These are phyloP conservation scores for Triticum turgidum DNA, from an alignment of 176 grass and related monocot species.

Conservation along the genomic window DNA sequence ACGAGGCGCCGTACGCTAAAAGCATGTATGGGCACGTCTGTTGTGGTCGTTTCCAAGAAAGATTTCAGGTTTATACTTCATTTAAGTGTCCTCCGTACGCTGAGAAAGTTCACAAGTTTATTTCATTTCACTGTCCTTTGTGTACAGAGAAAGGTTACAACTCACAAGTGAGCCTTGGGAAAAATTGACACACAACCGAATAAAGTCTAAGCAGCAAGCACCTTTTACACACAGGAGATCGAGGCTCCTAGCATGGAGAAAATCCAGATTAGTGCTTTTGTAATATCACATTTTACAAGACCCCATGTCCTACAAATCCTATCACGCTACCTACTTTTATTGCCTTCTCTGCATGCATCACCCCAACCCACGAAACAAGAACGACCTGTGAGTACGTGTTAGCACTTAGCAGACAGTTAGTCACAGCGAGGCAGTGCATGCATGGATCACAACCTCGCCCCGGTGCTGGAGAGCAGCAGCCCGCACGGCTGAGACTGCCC, in stretches of 20 bases:
- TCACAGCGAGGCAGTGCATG: background rate
- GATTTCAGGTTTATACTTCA: background rate
- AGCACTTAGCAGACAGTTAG: conserved; percentile 27
- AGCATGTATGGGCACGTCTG: background rate
- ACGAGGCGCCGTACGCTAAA: background rate
- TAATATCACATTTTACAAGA: conserved; percentile 37
- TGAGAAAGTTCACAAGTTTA: background rate
- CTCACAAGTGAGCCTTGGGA: background rate
- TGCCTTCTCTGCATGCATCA: conserved; percentile 15
- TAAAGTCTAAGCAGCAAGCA: background rate
- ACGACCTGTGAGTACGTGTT: conserved; percentile 15
- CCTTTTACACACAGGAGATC: conserved; percentile 9
- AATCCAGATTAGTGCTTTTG: background rate
- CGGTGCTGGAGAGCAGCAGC: conserved; percentile 52
- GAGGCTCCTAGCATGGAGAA: background rate
- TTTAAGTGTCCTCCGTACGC: background rate
- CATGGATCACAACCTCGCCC: conserved; percentile 33
- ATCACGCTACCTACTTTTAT: conserved; percentile 16
- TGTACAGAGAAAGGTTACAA: background rate
- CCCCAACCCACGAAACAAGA: background rate
- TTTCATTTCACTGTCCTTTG: conserved; percentile 6
- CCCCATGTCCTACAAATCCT: conserved; percentile 4
- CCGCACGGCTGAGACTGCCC: conserved; percentile 47
- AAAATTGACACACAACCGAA: background rate
- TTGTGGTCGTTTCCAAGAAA: background rate